Conservation (phyloP, 768 basidiomycete species). For the Cubamyces sp. region DNA sequence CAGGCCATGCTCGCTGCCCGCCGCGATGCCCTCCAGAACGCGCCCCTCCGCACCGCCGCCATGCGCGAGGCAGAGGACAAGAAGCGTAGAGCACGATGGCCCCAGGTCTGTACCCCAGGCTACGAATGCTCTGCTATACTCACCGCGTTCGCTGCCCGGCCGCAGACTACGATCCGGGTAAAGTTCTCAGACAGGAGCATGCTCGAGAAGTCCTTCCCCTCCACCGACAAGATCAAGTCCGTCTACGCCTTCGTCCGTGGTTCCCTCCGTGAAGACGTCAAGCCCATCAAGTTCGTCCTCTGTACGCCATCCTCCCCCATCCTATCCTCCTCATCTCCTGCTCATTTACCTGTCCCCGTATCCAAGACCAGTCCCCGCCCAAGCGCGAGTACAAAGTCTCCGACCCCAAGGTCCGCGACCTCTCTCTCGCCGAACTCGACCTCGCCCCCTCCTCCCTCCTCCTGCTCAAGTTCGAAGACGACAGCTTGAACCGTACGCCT, state of each 20-base stretch:
- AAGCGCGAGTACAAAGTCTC: conserved; percentile 83
- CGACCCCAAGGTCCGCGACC: conserved; percentile 71
- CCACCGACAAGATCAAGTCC: conserved; percentile 76
- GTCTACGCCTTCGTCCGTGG: conserved; percentile 85
- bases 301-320: conserved; percentile 55
- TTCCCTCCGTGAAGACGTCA: conserved; percentile 72
- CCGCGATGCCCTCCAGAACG: conserved; percentile 64
- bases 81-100: conserved; percentile 69
- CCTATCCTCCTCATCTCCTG: neutral
- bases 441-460: conserved; percentile 83
- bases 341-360: neutral
- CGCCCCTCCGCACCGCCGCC: conserved; percentile 69
- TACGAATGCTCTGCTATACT: neutral
- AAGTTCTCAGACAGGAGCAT: conserved; percentile 81
- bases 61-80: conserved; percentile 64
- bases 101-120: conserved; percentile 57
- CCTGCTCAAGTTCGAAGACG: conserved; percentile 75
- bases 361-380: conserved; percentile 77
- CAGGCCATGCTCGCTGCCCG: conserved; percentile 66
- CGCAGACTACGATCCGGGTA: conserved; percentile 79
- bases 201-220: conserved; percentile 78
- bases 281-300: conserved; percentile 80
- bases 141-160: neutral
- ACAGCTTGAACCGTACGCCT: conserved; percentile 64
- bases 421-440: conserved; percentile 67